Percentiles rank a stretch among this genome's conserved stretches.
Evolutionary conservation across 2,329 filamentous ascomycete species (phyloP).

Genomic region (Exophiala mesophila): DNA sequence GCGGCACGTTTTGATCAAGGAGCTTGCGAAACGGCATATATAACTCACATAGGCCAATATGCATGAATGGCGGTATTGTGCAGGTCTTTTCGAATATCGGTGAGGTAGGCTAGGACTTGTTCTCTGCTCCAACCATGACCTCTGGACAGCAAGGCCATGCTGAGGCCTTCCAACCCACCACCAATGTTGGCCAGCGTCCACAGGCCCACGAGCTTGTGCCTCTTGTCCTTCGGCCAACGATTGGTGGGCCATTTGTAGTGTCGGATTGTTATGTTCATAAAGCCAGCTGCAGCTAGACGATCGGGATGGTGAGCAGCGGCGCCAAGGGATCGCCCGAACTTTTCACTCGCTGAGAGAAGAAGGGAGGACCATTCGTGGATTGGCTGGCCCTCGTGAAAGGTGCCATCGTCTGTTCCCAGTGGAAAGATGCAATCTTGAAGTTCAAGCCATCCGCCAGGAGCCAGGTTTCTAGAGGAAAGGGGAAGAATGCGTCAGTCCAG

Average conservation of each 20-base stretch:
- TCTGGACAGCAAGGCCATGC: conserved; percentile 20
- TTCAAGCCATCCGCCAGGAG: conserved; percentile 44
- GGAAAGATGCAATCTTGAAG: no score
- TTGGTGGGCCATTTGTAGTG: conserved; percentile 26
- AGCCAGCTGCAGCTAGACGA: conserved; percentile 8
- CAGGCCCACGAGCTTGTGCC: conserved; percentile 28
- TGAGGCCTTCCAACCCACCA: conserved; percentile 11
- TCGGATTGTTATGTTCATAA: conserved; percentile 10
- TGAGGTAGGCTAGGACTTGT: conserved; percentile 25
- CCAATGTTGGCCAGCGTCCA: conserved; percentile 22
- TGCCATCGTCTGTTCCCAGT: no score
- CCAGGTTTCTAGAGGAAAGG: background rate
- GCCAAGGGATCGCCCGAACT: no score
- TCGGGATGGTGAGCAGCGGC: no score
- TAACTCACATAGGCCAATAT: no score
- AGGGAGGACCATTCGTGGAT: no score
- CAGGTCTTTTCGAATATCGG: conserved; percentile 17
- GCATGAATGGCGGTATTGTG: conserved; percentile 17
- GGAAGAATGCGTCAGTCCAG: conserved; percentile 1
- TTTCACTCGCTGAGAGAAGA: no score
- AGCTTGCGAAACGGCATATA: no score
- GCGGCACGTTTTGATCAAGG: no score
- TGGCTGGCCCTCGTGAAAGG: no score
- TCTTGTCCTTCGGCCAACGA: conserved; percentile 30
- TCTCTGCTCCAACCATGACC: conserved; percentile 27